These are phyloP conservation scores for Castanea sativa DNA, from an alignment of 306 rosid genomes.

Conservation along the genomic window DNA sequence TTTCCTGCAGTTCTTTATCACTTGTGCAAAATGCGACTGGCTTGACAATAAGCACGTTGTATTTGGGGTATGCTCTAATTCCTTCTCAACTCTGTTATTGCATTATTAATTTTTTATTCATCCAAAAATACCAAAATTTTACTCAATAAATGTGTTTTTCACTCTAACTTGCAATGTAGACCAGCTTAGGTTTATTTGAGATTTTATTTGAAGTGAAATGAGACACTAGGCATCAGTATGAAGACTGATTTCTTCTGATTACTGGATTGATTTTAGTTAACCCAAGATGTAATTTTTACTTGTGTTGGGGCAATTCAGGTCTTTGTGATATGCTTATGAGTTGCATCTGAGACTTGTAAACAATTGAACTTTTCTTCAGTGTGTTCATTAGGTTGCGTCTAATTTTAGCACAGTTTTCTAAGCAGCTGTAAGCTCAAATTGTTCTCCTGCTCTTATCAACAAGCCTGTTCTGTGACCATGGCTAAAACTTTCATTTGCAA, in stretches of 20 bases:
- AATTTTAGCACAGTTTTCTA: background rate
- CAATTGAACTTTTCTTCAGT: background rate
- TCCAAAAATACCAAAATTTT: background rate
- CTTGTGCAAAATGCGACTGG: slow-evolving; percentile 97
- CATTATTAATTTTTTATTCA: background rate
- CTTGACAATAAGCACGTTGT: slow-evolving; percentile 98
- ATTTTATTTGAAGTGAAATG: background rate
- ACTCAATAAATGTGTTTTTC: background rate
- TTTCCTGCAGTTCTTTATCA: slow-evolving; percentile 74
- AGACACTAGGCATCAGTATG: background rate
- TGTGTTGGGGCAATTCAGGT: background rate
- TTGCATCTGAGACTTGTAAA: background rate
- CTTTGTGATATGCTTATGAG: background rate
- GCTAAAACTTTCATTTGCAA: background rate
- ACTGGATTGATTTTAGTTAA: background rate
- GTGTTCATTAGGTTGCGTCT: background rate
- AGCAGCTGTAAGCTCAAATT: background rate
- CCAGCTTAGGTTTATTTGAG: background rate
- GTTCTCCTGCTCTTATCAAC: background rate
- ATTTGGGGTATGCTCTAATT: slow-evolving; percentile 73
- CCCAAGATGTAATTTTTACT: background rate
- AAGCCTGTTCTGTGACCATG: background rate
- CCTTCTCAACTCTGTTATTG: slow-evolving; percentile 10
- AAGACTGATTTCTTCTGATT: background rate
- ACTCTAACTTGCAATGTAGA: background rate